A percentile compares a stretch with the other conserved stretches of the same genome.
Conservation (phyloP, 2,329 filamentous ascomycete species). For the Metarhizium album region DNA sequence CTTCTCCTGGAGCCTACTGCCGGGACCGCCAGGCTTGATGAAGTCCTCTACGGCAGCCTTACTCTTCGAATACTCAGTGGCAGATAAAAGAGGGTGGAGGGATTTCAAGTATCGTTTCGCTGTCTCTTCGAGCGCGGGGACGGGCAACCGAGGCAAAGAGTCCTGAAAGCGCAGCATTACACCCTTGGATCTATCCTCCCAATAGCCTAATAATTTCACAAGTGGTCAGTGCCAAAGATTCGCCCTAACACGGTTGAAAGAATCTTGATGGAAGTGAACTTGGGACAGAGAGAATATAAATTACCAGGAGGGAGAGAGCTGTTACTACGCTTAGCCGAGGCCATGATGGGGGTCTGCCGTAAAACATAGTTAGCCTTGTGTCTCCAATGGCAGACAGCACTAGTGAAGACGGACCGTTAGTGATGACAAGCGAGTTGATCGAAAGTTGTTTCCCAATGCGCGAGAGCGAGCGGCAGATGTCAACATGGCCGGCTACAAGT, state of each 20-base stretch:
- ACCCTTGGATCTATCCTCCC: conserved; percentile 68
- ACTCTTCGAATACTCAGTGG: conserved; percentile 58
- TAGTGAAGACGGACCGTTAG: not conserved
- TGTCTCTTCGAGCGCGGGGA: conserved; percentile 75
- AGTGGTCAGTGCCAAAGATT: conserved; percentile 9
- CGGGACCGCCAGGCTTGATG: conserved; percentile 73
- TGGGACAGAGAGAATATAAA: not conserved
- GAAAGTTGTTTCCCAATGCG: conserved; percentile 23
- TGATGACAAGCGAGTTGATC: conserved; percentile 17
- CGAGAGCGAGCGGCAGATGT: conserved; percentile 21
- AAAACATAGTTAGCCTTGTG: not conserved
- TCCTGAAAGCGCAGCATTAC: conserved; percentile 78
- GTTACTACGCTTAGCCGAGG: conserved; percentile 41
- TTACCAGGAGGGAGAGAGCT: conserved; percentile 47
- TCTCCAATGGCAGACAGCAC: not conserved
- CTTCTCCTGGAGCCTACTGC: conserved; percentile 78
- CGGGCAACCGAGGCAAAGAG: conserved; percentile 68
- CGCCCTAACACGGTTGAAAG: not conserved
- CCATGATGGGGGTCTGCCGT: conserved; percentile 32
- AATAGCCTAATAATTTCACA: conserved; percentile 51
- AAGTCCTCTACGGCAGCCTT: conserved; percentile 83
- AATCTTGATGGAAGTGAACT: not conserved
- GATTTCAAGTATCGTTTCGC: conserved; percentile 71
- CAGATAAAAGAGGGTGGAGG: conserved; percentile 61
- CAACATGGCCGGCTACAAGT: conserved; percentile 22